Conservation (phyloP, 2,329 filamentous ascomycete genomes). For the Plectosphaerella plurivora region DNA sequence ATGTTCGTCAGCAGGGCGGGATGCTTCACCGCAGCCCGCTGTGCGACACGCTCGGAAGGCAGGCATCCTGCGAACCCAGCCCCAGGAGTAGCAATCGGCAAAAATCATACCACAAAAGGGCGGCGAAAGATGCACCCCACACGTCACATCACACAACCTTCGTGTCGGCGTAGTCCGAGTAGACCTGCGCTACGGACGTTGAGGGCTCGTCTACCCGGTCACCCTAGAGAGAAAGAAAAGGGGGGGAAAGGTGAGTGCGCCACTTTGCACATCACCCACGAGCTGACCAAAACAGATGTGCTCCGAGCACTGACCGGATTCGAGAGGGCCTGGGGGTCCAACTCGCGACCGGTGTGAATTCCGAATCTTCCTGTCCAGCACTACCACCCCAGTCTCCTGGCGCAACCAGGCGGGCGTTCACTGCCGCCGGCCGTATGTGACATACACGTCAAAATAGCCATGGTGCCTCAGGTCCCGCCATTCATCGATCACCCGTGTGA, state of each 20-base stretch:
- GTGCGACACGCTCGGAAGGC: too few species aligned
- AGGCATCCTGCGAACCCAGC: too few species aligned
- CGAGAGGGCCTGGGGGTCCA: not conserved
- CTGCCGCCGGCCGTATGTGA: constrained; percentile 11
- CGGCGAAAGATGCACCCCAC: not conserved
- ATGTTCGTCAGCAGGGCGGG: too few species aligned
- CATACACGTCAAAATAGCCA: constrained; percentile 14
- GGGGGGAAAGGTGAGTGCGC: not conserved
- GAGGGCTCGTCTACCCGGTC: too few species aligned
- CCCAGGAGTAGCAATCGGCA: too few species aligned
- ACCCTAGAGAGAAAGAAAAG: too few species aligned
- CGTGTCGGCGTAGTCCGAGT: not conserved
- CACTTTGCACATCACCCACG: too few species aligned
- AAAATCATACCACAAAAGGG: too few species aligned
- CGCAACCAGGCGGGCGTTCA: not conserved
- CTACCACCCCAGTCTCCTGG: not conserved
- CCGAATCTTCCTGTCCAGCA: not conserved
- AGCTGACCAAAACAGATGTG: too few species aligned
- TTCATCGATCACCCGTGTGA: constrained; percentile 11
- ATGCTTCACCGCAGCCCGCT: too few species aligned
- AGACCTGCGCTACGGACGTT: not conserved
- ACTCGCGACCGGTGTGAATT: too few species aligned
- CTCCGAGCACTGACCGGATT: not conserved
- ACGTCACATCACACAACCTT: not conserved
- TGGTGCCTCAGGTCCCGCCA: constrained; percentile 11